phyloP scores from a whole-genome alignment of 768 basidiomycete genomes.

The Mycena polygramma region DNA sequence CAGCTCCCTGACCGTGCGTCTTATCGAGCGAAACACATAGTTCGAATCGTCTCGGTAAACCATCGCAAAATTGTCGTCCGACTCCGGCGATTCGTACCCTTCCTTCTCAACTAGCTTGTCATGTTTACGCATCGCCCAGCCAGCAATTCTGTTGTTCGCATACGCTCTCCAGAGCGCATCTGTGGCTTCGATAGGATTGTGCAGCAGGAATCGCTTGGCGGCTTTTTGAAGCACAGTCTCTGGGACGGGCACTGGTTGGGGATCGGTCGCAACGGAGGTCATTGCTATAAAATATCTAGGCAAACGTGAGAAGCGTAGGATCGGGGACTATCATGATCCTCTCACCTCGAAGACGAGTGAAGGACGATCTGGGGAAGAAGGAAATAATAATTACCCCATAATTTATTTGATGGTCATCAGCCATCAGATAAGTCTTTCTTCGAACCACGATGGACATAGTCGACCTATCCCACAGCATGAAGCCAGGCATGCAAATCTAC shows the following conservation, averaged over 20 bases:
- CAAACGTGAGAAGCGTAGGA: background rate
- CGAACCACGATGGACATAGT: constrained; percentile 46
- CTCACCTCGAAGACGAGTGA: background rate
- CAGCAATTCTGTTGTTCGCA: constrained; percentile 3
- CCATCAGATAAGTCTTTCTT: background rate
- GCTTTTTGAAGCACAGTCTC: constrained; percentile 22
- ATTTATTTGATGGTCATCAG: background rate
- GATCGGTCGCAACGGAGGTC: constrained; percentile 4
- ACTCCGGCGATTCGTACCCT: constrained; percentile 22
- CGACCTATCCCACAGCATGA: constrained; percentile 69
- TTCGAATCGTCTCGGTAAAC: constrained; percentile 6
- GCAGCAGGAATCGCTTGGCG: constrained; percentile 17
- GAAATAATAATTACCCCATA: background rate
- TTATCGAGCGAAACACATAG: constrained; percentile 15
- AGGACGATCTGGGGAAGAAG: background rate
- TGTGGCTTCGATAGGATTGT: constrained; percentile 22
- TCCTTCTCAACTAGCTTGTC: constrained; percentile 13
- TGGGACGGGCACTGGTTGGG: background rate
- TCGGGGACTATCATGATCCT: background rate
- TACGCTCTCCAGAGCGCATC: constrained; percentile 18
- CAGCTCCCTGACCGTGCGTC: constrained; percentile 10
- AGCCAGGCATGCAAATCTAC: constrained; percentile 61
- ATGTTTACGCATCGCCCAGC: constrained; percentile 3
- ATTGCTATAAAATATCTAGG: background rate
- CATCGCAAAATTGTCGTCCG: constrained; percentile 10